Conservation (phyloP, 2,329 filamentous ascomycete genomes). For the Neonectria faginata region DNA sequence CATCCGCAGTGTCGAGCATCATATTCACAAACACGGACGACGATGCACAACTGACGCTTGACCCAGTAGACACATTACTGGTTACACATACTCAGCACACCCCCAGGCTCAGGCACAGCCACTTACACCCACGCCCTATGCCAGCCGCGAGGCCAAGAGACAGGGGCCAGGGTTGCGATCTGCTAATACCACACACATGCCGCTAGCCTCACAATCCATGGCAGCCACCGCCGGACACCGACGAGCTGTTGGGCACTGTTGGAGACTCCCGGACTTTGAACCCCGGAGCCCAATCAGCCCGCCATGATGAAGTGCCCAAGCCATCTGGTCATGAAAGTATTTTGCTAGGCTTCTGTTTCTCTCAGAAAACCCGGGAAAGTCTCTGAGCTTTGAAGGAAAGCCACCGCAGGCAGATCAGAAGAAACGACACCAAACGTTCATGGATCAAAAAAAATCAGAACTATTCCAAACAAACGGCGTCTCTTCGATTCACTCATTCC, state of each 20-base stretch:
- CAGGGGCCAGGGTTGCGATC: constrained; percentile 36
- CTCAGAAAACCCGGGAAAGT: not conserved
- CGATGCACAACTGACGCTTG: not conserved
- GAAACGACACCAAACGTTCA: not conserved
- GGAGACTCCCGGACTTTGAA: constrained; percentile 34
- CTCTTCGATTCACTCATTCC: not conserved
- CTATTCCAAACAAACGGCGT: not conserved
- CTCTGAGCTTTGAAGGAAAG: not conserved
- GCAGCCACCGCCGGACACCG: constrained; percentile 23
- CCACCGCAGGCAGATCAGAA: not conserved
- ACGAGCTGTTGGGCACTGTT: constrained; percentile 17
- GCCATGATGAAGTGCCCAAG: constrained; percentile 1
- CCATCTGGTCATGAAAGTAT: not conserved
- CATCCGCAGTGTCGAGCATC: no score
- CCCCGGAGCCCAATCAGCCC: constrained; percentile 23
- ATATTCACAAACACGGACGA: not conserved
- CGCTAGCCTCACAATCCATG: constrained; percentile 28
- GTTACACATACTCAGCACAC: not conserved
- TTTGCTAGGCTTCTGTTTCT: not conserved
- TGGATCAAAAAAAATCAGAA: not conserved
- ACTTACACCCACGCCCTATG: constrained; percentile 29
- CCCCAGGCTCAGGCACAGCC: constrained; percentile 8
- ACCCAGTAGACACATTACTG: not conserved
- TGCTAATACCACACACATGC: constrained; percentile 32
- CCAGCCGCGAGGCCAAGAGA: constrained; percentile 34